phyloP scores from a whole-genome alignment of 1,139 yeast genomes.

The Pichia sp. region DNA sequence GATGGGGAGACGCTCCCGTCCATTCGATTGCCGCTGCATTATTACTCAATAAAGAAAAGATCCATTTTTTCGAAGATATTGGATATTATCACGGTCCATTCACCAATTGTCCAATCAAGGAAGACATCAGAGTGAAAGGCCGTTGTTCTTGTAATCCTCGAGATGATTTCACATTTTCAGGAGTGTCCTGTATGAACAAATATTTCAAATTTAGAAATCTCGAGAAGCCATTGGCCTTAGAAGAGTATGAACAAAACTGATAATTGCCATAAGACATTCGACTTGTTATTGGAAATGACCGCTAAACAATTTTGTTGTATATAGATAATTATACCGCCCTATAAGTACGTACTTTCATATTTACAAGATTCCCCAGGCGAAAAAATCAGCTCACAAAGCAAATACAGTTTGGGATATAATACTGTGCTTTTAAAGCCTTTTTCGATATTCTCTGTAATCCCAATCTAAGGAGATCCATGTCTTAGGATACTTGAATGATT shows the following conservation, averaged over 20 bases:
- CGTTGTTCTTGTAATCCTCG: conserved; percentile 17
- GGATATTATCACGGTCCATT: conserved; percentile 74
- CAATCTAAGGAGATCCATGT: too few species aligned
- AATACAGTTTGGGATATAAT: too few species aligned
- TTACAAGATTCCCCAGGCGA: too few species aligned
- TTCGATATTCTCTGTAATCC: too few species aligned
- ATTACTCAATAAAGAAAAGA: conserved; percentile 48
- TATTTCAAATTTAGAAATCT: conserved; percentile 8
- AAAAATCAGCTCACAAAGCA: too few species aligned
- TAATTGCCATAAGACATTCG: too few species aligned
- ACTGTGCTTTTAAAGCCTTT: too few species aligned
- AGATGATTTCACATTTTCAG: conserved; percentile 9
- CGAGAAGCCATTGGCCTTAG: conserved; percentile 6
- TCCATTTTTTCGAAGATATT: conserved; percentile 73
- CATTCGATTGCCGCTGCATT: conserved; percentile 78
- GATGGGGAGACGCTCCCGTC: conserved; percentile 95
- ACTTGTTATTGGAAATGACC: too few species aligned
- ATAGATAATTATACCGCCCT: too few species aligned
- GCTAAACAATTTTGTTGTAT: too few species aligned
- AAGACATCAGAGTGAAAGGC: conserved; percentile 9
- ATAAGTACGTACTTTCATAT: too few species aligned
- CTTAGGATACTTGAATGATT: too few species aligned
- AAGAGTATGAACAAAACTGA: neutral
- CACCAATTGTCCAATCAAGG: conserved; percentile 13
- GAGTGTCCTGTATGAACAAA: conserved; percentile 9